Evolutionary conservation across 306 rosid species (phyloP).

Genomic region (Vigna hirtella): DNA sequence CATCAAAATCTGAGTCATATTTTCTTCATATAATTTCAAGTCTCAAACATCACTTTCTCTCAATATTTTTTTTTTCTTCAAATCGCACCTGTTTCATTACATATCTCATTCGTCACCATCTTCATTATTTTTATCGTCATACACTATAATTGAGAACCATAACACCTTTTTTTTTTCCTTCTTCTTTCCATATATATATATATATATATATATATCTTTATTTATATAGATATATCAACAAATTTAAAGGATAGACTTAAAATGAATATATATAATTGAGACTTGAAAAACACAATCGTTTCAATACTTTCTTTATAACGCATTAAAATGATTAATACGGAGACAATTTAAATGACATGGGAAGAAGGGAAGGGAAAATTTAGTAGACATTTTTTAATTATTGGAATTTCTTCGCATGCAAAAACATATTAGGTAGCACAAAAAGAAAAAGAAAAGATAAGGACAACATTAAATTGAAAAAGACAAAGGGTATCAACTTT

Average conservation of each 20-base stretch:
- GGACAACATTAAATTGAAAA: neutral
- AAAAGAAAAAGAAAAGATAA: neutral
- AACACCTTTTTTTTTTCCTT: neutral
- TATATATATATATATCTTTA: neutral
- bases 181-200: neutral
- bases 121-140: constrained; percentile 50
- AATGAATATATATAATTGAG: neutral
- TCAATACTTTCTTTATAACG: neutral
- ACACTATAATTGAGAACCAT: neutral
- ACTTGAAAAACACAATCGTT: no score
- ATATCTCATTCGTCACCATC: constrained; percentile 38
- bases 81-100: constrained; percentile 42
- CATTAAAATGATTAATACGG: neutral
- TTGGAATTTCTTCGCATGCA: neutral
- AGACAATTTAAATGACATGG: neutral
- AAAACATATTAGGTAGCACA: neutral
- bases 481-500: neutral
- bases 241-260: neutral
- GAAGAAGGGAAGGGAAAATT: no score
- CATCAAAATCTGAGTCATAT: constrained; percentile 44
- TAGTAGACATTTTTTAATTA: neutral
- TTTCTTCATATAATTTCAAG: constrained; percentile 39
- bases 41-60: constrained; percentile 55
- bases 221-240: neutral
- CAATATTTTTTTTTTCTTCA: constrained; percentile 9